Conservation (phyloP, 371 early-diverging fungal species). For the Lichtheimia ramosa region DNA sequence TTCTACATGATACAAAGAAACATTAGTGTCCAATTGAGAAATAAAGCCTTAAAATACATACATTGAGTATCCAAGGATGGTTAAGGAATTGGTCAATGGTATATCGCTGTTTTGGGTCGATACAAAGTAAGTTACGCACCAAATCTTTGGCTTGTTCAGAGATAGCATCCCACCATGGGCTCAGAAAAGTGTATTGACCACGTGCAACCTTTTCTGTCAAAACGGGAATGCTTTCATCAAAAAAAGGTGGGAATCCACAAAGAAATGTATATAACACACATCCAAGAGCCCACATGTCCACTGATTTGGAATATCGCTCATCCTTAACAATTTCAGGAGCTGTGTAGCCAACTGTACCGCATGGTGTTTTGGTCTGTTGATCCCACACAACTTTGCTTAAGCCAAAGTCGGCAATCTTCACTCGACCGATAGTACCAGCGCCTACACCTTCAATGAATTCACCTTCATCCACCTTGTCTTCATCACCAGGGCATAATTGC, state of each 20-base stretch:
- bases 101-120: conserved; percentile 54
- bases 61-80: conserved; percentile 73
- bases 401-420: conserved; percentile 74
- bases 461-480: conserved; percentile 56
- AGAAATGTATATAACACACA: conserved; percentile 78
- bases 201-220: conserved; percentile 62
- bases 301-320: conserved; percentile 66
- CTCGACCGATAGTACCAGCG: conserved; percentile 64
- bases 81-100: conserved; percentile 67
- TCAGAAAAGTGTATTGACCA: conserved; percentile 62
- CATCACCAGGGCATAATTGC: conserved; percentile 14
- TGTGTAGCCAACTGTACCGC: conserved; percentile 78
- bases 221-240: conserved; percentile 61
- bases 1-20: no score
- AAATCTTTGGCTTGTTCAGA: conserved; percentile 71
- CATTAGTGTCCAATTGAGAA: no score
- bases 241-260: conserved; percentile 79
- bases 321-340: conserved; percentile 76
- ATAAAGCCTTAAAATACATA: no score
- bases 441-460: conserved; percentile 55
- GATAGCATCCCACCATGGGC: conserved; percentile 79
- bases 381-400: conserved; percentile 71
- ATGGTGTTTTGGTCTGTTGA: conserved; percentile 67
- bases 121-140: conserved; percentile 56
- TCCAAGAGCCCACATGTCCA: conserved; percentile 84